Evolutionary conservation across 768 basidiomycete genomes (phyloP), one percentile per base, ranked within the genome.

Genomic region (Omphalotus guepiniiformis): DNA sequence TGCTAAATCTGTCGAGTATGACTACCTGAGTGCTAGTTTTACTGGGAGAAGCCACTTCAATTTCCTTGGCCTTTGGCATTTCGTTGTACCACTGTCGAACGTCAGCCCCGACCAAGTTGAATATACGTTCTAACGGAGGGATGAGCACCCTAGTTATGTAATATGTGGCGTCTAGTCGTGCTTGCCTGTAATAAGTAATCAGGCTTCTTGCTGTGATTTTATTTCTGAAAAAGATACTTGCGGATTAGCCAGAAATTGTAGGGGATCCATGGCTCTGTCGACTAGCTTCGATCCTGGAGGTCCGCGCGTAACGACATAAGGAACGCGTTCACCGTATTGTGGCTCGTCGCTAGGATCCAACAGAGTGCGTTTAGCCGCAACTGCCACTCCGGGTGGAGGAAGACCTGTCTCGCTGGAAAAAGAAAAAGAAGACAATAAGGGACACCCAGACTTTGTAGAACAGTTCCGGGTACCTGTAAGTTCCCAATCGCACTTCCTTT

Each of bases 291-390:
- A 64, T 3, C 78, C 78, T 5, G 79, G 77, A 15, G 78, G 73
- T 4, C 88, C 83, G 36, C 79, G 72, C 13, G 74, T 70, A 40
- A 99, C 90, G 39, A 98, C 79, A 60, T 97, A 98, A 1, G 93
- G 92, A 1, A 98, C 80, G 23, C 95, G 82, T 56, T 99, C 93
- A 15, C 89, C 91, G 58, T 97, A 96, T 55, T 94, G 91, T 1
- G 88, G 75, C 59, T 96, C 94, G 42, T 86, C 79, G 21, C 83
- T 81, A 1, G 83, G 82, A 63, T 98, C 94, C 37, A 79, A 60
- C 12, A 84, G 55, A 64, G 86, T 78, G 46, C 80, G 78, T 23
- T 85, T 76, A 3, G 87, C 85, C 6, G 93, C 94, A 12, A 98
- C 85, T 1, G 83, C 77, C 5, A 82, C 94, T 0, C 93, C 96